phyloP scores from a whole-genome alignment of 441 rosid genomes.

The Gossypium davidsonii region DNA sequence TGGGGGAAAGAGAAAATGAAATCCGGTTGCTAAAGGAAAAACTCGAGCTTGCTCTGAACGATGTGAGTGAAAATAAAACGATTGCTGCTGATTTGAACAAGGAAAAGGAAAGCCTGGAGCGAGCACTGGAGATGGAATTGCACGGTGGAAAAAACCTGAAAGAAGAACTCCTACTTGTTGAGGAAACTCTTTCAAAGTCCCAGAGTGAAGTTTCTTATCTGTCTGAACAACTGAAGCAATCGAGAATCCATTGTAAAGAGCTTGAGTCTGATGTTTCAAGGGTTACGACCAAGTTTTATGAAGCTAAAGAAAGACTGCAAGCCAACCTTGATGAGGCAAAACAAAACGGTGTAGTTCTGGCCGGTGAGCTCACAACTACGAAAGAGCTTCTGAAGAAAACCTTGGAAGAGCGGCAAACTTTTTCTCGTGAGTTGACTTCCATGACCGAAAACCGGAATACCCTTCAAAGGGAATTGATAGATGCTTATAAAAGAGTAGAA shows the following conservation, averaged over 20 bases:
- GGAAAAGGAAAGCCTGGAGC: slow-evolving; percentile 50
- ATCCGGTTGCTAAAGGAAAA: slow-evolving; percentile 42
- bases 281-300: slow-evolving; percentile 40
- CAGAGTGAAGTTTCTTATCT: slow-evolving; percentile 48
- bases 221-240: slow-evolving; percentile 43
- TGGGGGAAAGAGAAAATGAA: slow-evolving; percentile 49
- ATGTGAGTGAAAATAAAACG: slow-evolving; percentile 30
- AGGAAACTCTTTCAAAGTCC: slow-evolving; percentile 45
- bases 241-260: slow-evolving; percentile 35
- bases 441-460: slow-evolving; percentile 44
- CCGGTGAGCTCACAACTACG: slow-evolving; percentile 39
- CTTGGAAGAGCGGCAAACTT: slow-evolving; percentile 36
- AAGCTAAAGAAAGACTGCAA: slow-evolving; percentile 36
- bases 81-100: slow-evolving; percentile 36
- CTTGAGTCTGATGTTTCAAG: slow-evolving; percentile 60
- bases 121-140: slow-evolving; percentile 45
- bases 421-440: slow-evolving; percentile 39
- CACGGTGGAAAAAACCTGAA: slow-evolving; percentile 37
- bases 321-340: slow-evolving; percentile 43
- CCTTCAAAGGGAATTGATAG: slow-evolving; percentile 45
- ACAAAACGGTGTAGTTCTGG: slow-evolving; percentile 33
- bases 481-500: slow-evolving; percentile 50
- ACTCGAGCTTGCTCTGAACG: slow-evolving; percentile 38
- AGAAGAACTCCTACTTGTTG: slow-evolving; percentile 47
- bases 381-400: slow-evolving; percentile 51